Percentiles rank a stretch among this genome's conserved stretches.
Evolutionary conservation across 805 yeast genomes (phyloP).

Genomic region (Hanseniaspora occidentalis): DNA sequence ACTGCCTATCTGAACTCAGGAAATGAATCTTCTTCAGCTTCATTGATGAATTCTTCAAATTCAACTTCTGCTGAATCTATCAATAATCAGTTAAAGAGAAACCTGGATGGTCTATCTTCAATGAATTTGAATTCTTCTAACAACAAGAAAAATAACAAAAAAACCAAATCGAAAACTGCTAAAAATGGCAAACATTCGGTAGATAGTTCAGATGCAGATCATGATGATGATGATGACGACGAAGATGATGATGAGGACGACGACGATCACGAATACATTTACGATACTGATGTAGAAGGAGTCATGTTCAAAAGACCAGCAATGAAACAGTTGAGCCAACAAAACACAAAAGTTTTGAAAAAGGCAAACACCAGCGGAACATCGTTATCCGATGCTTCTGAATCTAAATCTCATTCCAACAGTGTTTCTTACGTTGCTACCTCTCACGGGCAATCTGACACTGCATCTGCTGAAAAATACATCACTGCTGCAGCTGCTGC

Average conservation of each 20-base stretch:
- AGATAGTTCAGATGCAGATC: neutral
- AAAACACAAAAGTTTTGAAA: neutral
- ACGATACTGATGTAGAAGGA: neutral
- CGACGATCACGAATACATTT: neutral
- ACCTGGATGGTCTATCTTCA: neutral
- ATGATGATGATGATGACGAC: constrained; percentile 5
- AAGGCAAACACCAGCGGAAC: neutral
- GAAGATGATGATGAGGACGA: constrained; percentile 1
- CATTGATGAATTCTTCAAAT: too few relatives aligned
- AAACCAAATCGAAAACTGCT: too few relatives aligned
- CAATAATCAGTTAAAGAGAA: neutral
- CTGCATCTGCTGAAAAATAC: constrained; percentile 18
- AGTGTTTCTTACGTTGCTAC: neutral
- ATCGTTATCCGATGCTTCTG: neutral
- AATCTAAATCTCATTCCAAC: neutral
- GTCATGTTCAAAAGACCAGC: neutral
- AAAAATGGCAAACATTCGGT: too few relatives aligned
- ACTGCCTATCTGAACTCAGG: neutral
- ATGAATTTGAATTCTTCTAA: neutral
- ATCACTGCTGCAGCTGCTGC: constrained; percentile 76
- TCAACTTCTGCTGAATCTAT: too few relatives aligned
- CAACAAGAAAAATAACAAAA: neutral
- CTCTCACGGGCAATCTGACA: constrained; percentile 1
- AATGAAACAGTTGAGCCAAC: neutral
- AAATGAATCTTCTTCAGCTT: neutral